A percentile compares a stretch with the other conserved stretches of the same genome.
Evolutionary conservation across 306 rosid genomes (phyloP).

Genomic region (Cicer judaicum): DNA sequence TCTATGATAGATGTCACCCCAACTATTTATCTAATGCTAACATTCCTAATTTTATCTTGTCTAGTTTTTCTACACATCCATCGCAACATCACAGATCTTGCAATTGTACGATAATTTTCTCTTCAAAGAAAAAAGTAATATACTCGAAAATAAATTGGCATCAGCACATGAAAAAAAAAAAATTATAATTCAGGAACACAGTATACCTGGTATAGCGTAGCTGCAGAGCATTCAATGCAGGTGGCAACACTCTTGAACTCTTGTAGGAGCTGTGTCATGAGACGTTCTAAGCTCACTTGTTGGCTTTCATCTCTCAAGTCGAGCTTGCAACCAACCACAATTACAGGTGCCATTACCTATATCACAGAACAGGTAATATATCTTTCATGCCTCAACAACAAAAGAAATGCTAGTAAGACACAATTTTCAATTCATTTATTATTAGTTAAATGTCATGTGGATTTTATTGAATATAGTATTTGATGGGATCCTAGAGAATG

Average conservation of each 20-base stretch:
- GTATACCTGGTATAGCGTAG: slow-evolving; percentile 55
- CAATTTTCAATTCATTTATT: background rate
- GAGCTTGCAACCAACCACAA: slow-evolving; percentile 58
- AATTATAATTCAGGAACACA: slow-evolving; percentile 10
- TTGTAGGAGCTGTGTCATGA: slow-evolving; percentile 51
- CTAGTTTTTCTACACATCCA: too few relatives aligned
- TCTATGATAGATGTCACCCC: too few relatives aligned
- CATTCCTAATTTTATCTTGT: too few relatives aligned
- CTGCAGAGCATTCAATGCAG: slow-evolving; percentile 62
- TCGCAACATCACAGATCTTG: too few relatives aligned
- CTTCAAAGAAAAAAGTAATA: background rate
- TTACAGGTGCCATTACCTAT: slow-evolving; percentile 54
- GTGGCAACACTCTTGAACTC: slow-evolving; percentile 44
- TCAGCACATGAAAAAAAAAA: slow-evolving; percentile 7
- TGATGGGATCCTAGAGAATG: background rate
- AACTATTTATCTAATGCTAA: too few relatives aligned
- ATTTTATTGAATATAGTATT: background rate
- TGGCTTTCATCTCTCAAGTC: slow-evolving; percentile 55
- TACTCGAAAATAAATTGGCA: slow-evolving; percentile 18
- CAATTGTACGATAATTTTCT: too few relatives aligned
- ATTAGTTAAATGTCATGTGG: slow-evolving; percentile 2
- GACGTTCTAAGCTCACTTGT: slow-evolving; percentile 54
- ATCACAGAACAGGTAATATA: slow-evolving; percentile 8
- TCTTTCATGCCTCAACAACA: background rate
- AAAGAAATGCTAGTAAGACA: background rate